Conservation (phyloP, 805 yeast genomes). For the Saccharomycopsis amapae region DNA sequence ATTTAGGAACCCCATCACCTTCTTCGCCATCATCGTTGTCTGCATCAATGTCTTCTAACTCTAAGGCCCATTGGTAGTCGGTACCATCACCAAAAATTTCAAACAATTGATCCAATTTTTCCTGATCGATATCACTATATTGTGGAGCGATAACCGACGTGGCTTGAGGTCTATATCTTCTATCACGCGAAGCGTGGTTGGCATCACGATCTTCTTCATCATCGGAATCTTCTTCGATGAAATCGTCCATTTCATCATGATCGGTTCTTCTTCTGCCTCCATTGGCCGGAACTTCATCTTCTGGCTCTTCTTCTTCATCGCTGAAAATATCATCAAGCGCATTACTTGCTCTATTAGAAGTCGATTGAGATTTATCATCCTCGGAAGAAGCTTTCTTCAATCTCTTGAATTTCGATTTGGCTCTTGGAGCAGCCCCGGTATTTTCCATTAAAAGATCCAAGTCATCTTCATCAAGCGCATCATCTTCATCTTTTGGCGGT, state of each 20-base stretch:
- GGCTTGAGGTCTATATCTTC: constrained; percentile 49
- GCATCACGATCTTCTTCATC: constrained; percentile 34
- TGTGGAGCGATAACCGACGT: constrained; percentile 30
- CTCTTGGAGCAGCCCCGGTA: constrained; percentile 52
- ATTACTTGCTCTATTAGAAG: constrained; percentile 25
- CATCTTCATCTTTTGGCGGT: constrained; percentile 45
- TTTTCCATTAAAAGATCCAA: constrained; percentile 86
- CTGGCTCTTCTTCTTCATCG: constrained; percentile 30
- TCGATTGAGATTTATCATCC: constrained; percentile 34
- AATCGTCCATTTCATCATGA: constrained; percentile 87
- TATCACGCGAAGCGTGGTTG: constrained; percentile 30
- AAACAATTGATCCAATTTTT: constrained; percentile 83
- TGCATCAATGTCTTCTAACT: constrained; percentile 65
- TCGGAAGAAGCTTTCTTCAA: constrained; percentile 61
- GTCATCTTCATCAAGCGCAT: constrained; percentile 89
- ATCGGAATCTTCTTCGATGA: constrained; percentile 91
- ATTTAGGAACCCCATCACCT: constrained; percentile 28
- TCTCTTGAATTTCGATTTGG: constrained; percentile 59
- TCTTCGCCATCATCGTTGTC: constrained; percentile 38
- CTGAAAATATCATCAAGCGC: constrained; percentile 66
- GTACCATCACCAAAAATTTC: constrained; percentile 97
- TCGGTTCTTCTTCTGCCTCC: constrained; percentile 24
- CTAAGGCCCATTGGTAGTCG: constrained; percentile 97
- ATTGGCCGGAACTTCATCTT: constrained; percentile 28
- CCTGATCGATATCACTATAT: constrained; percentile 62